Evolutionary conservation across 139 green algal species (phyloP), one percentile per base, ranked within the genome.

Genomic region (Chlorella vulgaris): DNA sequence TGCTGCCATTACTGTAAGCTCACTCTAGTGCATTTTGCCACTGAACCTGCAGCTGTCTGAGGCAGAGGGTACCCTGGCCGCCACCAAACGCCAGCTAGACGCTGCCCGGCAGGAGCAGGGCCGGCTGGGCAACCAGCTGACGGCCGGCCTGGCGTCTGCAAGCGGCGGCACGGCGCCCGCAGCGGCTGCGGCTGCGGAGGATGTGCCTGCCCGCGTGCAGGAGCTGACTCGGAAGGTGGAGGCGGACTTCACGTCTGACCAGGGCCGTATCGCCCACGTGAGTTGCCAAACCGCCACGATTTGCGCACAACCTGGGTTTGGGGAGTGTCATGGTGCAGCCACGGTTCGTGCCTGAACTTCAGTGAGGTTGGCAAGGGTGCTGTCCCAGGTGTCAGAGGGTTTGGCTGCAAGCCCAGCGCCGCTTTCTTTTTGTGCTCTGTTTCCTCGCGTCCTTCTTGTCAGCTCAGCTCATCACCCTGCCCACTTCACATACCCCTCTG

Each of bases 51-150:
- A 76, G 69, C 24, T 76, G 4, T 63, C 42, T 5, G 33, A 50
- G 24, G 21, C 29, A 7, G 29, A 70, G 39, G 74, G 58, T 58
- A 70, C n/a, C 15, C 60, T 81, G 74, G 61, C 39, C 3, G 74
- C 39, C 4, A 38, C 61, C 26, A 69, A 35, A 18, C 39, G 47
- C 38, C 67, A 84, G 29, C 61, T 84, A 47, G 58, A 71, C 5
- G 51, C 70, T 2, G 62, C 51, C n/a, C 29, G 58, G 60, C n/a
- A 62, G 31, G 77, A 86, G 77, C 42, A 66, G 51, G 36, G 31
- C 10, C 53, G 65, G 19, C 74, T 83, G 66, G 28, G 26, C 13
- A 7, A 60, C 7, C 81, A 82, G 40, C 66, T 88, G 51, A 29
- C 26, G 10, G 38, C 47, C 10, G 65, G 63, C 4, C 76, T 81